Evolutionary conservation across 768 basidiomycete genomes (phyloP).

Genomic region (Daedaleopsis nitida): DNA sequence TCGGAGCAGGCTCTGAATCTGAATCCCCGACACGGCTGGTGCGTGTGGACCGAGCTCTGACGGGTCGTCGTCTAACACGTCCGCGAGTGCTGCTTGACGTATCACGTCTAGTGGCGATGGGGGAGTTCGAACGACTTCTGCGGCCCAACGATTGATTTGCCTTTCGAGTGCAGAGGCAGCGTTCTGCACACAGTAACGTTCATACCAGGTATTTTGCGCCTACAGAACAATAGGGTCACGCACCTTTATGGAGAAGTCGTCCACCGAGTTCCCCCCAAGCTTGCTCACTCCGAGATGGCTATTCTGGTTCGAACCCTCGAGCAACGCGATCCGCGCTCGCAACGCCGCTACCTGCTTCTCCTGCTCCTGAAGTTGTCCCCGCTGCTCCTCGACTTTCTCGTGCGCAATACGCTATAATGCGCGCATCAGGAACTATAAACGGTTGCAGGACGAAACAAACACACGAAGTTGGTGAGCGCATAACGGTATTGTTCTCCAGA

Average conservation of each 20-base stretch:
- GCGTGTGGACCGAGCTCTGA: constrained; percentile 37
- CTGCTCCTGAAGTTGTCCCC: constrained; percentile 78
- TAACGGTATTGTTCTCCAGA: constrained; percentile 76
- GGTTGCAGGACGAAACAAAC: background rate
- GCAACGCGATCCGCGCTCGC: constrained; percentile 65
- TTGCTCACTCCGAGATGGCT: constrained; percentile 33
- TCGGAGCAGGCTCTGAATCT: constrained; percentile 77
- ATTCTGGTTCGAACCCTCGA: constrained; percentile 63
- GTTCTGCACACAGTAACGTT: constrained; percentile 48
- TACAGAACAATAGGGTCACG: constrained; percentile 21
- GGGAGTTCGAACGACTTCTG: constrained; percentile 64
- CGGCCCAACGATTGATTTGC: constrained; percentile 86
- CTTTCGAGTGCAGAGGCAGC: constrained; percentile 81
- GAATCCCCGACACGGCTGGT: constrained; percentile 51
- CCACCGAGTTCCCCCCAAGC: constrained; percentile 66
- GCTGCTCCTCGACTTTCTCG: constrained; percentile 85
- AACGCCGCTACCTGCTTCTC: constrained; percentile 80
- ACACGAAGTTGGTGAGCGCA: constrained; percentile 76
- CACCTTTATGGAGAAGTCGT: constrained; percentile 89
- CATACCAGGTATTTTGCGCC: background rate
- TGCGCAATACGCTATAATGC: constrained; percentile 73
- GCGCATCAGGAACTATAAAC: background rate
- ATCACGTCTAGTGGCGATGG: constrained; percentile 54
- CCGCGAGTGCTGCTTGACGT: constrained; percentile 59
- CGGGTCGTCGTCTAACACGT: constrained; percentile 57